A percentile compares a stretch with the other conserved stretches of the same genome.
These are phyloP conservation scores for Trifolium fragiferum DNA, from an alignment of 306 rosid species.

Conservation along the genomic window DNA sequence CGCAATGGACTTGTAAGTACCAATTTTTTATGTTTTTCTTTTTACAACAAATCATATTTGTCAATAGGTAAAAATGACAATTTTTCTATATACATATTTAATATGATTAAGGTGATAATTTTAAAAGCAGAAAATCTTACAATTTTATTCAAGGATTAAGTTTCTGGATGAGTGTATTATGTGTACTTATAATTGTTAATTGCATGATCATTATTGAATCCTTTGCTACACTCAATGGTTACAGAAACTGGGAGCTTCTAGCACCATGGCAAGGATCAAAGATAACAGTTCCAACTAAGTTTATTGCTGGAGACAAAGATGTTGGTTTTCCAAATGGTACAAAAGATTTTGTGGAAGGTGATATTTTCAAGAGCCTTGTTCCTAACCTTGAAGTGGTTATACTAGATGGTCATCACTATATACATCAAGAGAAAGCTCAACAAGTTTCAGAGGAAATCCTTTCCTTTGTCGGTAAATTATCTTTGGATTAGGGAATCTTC, in stretches of 20 bases:
- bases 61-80: not conserved
- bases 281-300: conserved; percentile 51
- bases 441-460: conserved; percentile 51
- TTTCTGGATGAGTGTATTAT: too few relatives aligned
- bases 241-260: conserved; percentile 57
- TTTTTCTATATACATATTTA: too few relatives aligned
- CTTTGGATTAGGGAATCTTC: conserved; percentile 22
- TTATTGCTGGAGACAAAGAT: conserved; percentile 48
- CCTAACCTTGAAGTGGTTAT: conserved; percentile 50
- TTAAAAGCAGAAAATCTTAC: too few relatives aligned
- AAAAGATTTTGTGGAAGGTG: conserved; percentile 46
- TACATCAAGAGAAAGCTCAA: conserved; percentile 53
- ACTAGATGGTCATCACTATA: conserved; percentile 51
- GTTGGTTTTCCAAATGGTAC: conserved; percentile 40
- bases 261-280: conserved; percentile 58
- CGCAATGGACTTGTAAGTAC: conserved; percentile 66
- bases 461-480: conserved; percentile 49
- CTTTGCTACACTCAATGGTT: not conserved
- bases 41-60: not conserved
- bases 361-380: conserved; percentile 45
- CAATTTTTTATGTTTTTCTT: not conserved
- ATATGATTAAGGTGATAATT: not conserved
- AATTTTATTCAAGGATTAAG: too few relatives aligned
- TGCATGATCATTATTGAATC: not conserved
- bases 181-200: not conserved